Conservation (phyloP, 176 grass and related monocot species). For the Oryza officinalis region DNA sequence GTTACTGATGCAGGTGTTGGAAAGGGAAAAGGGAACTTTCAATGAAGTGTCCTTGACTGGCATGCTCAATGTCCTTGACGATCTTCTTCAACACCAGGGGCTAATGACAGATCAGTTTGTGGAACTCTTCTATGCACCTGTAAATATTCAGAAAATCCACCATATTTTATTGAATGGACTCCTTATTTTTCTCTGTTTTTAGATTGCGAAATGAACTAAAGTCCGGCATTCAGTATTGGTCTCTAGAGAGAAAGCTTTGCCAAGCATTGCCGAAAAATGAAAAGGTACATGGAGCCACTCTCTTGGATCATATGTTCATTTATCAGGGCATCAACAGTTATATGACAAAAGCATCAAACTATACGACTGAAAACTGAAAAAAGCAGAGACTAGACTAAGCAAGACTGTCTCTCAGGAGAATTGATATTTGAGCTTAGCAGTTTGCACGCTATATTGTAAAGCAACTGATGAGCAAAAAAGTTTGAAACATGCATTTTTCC, state of each 20-base stretch:
- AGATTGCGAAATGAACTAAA: slow-evolving; percentile 71
- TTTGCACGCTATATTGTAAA: background rate
- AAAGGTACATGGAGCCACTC: slow-evolving; percentile 48
- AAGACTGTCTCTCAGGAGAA: background rate
- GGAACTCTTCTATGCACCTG: slow-evolving; percentile 20
- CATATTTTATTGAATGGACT: background rate
- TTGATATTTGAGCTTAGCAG: background rate
- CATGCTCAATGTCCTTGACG: slow-evolving; percentile 55
- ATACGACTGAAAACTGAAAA: slow-evolving; percentile 23
- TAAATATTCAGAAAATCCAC: slow-evolving; percentile 23
- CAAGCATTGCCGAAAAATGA: slow-evolving; percentile 60
- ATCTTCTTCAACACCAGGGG: slow-evolving; percentile 61
- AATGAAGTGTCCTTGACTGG: slow-evolving; percentile 45
- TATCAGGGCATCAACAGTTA: background rate
- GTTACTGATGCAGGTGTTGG: slow-evolving; percentile 32
- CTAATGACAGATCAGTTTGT: slow-evolving; percentile 72
- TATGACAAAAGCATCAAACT: background rate
- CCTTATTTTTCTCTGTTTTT: slow-evolving; percentile 34
- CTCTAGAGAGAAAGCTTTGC: slow-evolving; percentile 85
- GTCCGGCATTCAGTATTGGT: slow-evolving; percentile 84
- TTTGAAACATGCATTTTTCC: background rate
- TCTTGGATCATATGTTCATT: slow-evolving; percentile 23
- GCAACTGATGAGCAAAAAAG: background rate
- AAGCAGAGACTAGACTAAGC: background rate
- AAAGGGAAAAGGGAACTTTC: slow-evolving; percentile 29